These are phyloP conservation scores for Fusarium marasasianum DNA, from an alignment of 2,329 filamentous ascomycete species.

Conservation along the genomic window DNA sequence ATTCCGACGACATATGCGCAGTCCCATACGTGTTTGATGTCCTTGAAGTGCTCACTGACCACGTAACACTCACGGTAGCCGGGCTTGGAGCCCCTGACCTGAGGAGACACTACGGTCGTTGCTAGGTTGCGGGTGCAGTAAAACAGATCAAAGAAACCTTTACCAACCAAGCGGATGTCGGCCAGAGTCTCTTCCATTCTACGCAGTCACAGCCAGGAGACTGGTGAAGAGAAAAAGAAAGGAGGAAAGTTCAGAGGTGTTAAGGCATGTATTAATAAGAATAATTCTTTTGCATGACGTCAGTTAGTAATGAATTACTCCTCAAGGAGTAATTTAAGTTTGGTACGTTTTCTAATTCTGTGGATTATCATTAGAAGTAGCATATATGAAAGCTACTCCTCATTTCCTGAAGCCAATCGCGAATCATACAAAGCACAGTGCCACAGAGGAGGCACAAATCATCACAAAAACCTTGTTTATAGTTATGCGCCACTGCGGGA, in stretches of 20 bases:
- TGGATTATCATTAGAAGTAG: too few species aligned
- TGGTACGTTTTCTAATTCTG: too few species aligned
- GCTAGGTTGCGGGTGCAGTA: not conserved
- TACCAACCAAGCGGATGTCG: not conserved
- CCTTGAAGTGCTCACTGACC: not conserved
- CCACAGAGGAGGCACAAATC: too few species aligned
- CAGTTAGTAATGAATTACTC: not conserved
- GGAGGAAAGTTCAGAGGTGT: not conserved
- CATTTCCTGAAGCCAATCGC: too few species aligned
- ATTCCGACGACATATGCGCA: not conserved
- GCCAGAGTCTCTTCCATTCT: not conserved
- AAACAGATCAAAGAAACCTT: not conserved
- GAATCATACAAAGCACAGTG: too few species aligned
- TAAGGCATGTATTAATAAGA: not conserved
- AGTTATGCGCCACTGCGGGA: accelerated
- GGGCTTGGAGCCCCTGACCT: not conserved
- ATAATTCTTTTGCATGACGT: not conserved
- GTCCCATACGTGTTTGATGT: not conserved
- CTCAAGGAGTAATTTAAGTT: too few species aligned
- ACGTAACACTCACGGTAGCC: not conserved
- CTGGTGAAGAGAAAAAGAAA: accelerated
- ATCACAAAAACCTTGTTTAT: too few species aligned
- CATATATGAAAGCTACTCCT: too few species aligned
- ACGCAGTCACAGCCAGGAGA: not conserved
- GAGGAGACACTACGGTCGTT: not conserved